A percentile compares a stretch with the other conserved stretches of the same genome.
Conservation (phyloP, 345 rosid genomes). For the Rhodomyrtus tomentosa region DNA sequence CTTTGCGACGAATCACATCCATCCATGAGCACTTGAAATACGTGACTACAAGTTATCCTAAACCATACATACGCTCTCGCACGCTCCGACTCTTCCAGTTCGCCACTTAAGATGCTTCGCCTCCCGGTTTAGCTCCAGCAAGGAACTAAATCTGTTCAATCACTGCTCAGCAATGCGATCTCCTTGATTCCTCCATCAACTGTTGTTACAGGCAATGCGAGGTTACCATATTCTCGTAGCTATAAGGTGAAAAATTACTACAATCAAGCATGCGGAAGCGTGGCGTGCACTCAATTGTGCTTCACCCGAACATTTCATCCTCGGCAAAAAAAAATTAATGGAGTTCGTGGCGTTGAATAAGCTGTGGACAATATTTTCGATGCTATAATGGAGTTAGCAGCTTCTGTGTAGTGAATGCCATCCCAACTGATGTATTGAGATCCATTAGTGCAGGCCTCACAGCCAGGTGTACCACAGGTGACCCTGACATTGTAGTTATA, state of each 20-base stretch:
- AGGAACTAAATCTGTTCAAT: not conserved
- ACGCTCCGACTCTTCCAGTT: not conserved
- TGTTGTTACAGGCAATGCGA: not conserved
- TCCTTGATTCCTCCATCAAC: not conserved
- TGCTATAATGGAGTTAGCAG: conserved; percentile 51
- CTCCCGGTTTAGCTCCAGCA: not conserved
- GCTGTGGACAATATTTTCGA: conserved; percentile 45
- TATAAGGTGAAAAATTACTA: not conserved
- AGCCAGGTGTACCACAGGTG: conserved; percentile 54
- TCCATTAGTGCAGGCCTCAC: conserved; percentile 32
- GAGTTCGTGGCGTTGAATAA: conserved; percentile 40
- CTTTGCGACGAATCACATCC: not conserved
- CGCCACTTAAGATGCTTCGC: not conserved
- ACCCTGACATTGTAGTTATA: conserved; percentile 53
- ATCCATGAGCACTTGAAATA: no score
- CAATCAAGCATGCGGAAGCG: not conserved
- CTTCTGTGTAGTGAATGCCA: conserved; percentile 75
- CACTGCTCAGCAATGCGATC: not conserved
- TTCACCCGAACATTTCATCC: not conserved
- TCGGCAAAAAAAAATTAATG: conserved; percentile 47
- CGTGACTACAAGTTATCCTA: not conserved
- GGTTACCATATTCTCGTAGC: not conserved
- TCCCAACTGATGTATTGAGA: conserved; percentile 55
- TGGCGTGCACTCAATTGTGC: not conserved
- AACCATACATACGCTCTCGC: not conserved